Base-by-base conservation (phyloP, 1,284 basidiomycete species). In the Ustilago curta region DNA sequence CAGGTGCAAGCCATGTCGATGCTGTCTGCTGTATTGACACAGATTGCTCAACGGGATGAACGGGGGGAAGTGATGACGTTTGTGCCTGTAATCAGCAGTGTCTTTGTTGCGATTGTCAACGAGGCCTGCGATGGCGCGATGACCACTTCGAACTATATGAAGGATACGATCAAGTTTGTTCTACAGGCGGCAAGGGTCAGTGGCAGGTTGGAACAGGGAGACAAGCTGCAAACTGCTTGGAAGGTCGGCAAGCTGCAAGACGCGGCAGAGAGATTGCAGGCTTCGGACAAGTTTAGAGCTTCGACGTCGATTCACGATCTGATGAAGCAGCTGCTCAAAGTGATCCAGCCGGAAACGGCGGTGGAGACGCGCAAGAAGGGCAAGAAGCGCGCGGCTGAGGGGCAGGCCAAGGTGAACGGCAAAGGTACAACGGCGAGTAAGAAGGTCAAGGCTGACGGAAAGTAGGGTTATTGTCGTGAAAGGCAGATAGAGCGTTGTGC, bases 131-230 rank as follows among this genome's bases (percentile, higher is more conserved):
- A 88, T 23, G 16, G 85, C 59, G 52, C 86, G 4, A 85, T 54
- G 42, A 45, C 92, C 59, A 91, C 90, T 29, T 87, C 91, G 1
- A 85, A 89, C 8, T 91, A 94, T 63, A 84, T 92, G 79, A 96
- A 94, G 85, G 92, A 94, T 31, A 85, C 94, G 16, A 85, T 93
- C 68, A 95, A 94, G 84, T 87, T 93, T 55, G 90, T 88, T 0
- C 86, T 93, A 8, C 85, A 89, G 21, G 89, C 90, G 37, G 87
- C 90, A 12, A 90, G 93, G 54, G 90, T 91, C 64, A 90, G 90
- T 49, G 89, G 88, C 65, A 87, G 86, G 23, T 81, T 89, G 9
- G 61, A 68, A 35, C 35, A 39, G 12, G 58, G 27, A 18, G 59
- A 63, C 1, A 71, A 63, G 48, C 40, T 76, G 48, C 56, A 65